Percentiles rank a stretch among this genome's conserved stretches.
Conservation (phyloP, 352 stramenopile genomes). For the Globisporangium viniferum region DNA sequence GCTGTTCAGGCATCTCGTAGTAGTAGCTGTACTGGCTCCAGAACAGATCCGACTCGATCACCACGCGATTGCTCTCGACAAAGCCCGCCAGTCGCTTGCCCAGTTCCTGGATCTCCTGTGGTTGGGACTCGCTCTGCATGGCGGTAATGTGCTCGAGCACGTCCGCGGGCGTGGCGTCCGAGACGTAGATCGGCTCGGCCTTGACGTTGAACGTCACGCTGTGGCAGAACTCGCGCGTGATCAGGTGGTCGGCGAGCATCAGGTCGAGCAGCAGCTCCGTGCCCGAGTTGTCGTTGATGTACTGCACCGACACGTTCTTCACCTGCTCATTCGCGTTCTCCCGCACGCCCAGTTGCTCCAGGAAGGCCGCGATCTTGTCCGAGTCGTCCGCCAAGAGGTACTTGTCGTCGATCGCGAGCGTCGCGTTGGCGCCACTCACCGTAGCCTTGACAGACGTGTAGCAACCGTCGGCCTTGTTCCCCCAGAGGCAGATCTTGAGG, state of each 20-base stretch:
- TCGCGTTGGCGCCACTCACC: conserved; percentile 47
- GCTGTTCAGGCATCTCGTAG: conserved; percentile 50
- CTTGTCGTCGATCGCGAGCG: conserved; percentile 55
- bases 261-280: conserved; percentile 71
- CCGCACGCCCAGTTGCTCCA: conserved; percentile 21
- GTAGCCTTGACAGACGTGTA: conserved; percentile 77
- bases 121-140: conserved; percentile 37
- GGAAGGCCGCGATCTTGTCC: conserved; percentile 40
- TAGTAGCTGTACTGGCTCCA: conserved; percentile 79
- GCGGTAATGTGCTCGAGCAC: conserved; percentile 56
- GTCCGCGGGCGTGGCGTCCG: conserved; percentile 58
- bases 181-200: conserved; percentile 75
- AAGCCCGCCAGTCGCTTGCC: conserved; percentile 39
- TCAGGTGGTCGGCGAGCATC: conserved; percentile 58
- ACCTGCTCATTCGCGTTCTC: background rate
- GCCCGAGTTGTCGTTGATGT: conserved; percentile 80
- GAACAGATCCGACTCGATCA: conserved; percentile 33
- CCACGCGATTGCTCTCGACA: conserved; percentile 24
- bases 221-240: conserved; percentile 43
- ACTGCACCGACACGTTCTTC: conserved; percentile 36
- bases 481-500: conserved; percentile 74
- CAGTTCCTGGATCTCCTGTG: conserved; percentile 41
- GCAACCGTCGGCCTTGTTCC: conserved; percentile 75
- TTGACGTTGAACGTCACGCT: conserved; percentile 77
- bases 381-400: conserved; percentile 58